Evolutionary conservation across 305 asterid genomes (phyloP).

Genomic region (Fraxinus xanthoxyloides): DNA sequence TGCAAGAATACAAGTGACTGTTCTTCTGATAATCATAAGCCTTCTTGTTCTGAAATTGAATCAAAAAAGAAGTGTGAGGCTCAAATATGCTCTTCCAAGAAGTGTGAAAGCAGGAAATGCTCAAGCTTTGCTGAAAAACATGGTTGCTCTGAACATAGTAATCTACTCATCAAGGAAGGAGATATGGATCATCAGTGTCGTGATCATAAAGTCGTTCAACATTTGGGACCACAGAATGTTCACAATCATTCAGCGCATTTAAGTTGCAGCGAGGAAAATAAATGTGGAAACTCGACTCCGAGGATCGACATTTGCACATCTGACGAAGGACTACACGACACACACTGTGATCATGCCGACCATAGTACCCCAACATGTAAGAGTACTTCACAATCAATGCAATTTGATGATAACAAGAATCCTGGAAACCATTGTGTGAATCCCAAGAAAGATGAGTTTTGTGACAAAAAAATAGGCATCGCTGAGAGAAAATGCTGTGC

Average conservation of each 20-base stretch:
- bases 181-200: background rate
- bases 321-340: background rate
- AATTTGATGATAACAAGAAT: background rate
- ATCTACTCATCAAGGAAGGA: background rate
- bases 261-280: constrained; percentile 8
- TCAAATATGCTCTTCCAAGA: constrained; percentile 22
- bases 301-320: background rate
- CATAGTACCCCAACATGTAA: background rate
- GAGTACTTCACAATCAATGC: background rate
- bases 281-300: background rate
- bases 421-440: background rate
- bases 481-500: constrained; percentile 27
- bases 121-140: constrained; percentile 11
- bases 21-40: constrained; percentile 15
- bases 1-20: background rate
- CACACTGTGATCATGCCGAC: constrained; percentile 14
- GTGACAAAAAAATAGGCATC: constrained; percentile 15
- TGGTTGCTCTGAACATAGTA: constrained; percentile 13
- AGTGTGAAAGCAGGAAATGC: constrained; percentile 13
- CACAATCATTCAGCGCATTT: constrained; percentile 16
- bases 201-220: background rate
- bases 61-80: constrained; percentile 19
- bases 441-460: background rate
- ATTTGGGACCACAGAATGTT: background rate
- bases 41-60: constrained; percentile 26